phyloP scores from a whole-genome alignment of 2,329 filamentous ascomycete species.

The Elsinoe fawcettii region DNA sequence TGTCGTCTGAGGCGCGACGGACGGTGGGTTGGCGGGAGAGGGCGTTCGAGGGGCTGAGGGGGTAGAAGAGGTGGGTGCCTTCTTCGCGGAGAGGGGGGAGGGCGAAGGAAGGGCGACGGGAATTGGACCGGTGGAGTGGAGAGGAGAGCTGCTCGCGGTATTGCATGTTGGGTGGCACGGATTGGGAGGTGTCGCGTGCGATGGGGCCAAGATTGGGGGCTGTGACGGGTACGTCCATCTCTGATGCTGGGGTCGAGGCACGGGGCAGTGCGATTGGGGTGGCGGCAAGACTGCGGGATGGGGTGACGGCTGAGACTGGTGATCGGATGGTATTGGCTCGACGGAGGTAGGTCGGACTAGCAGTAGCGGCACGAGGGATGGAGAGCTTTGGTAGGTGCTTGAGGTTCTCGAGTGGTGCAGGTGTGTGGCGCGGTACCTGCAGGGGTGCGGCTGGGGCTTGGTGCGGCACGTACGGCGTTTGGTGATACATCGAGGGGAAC shows the following conservation, averaged over 20 bases:
- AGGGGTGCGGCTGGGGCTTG: constrained; percentile 28
- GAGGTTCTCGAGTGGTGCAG: constrained; percentile 44
- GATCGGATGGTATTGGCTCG: constrained; percentile 19
- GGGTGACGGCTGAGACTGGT: constrained; percentile 32
- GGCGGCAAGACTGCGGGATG: constrained; percentile 37
- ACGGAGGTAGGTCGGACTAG: constrained; percentile 30
- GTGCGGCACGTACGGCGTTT: constrained; percentile 23
- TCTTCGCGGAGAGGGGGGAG: constrained; percentile 58
- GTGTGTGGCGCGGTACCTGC: constrained; percentile 33
- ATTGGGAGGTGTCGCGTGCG: constrained; percentile 73
- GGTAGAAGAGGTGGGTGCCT: constrained; percentile 22
- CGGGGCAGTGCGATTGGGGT: constrained; percentile 59
- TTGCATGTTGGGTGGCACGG: constrained; percentile 88
- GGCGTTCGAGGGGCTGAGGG: constrained; percentile 17
- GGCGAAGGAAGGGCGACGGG: constrained; percentile 59
- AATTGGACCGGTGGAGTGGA: constrained; percentile 22
- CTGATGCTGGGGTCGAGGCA: constrained; percentile 67
- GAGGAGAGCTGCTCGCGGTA: constrained; percentile 47
- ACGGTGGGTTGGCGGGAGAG: constrained; percentile 19
- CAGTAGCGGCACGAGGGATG: constrained; percentile 42
- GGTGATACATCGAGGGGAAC: constrained; percentile 33
- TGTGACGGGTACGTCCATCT: constrained; percentile 80
- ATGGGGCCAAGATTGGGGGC: constrained; percentile 63
- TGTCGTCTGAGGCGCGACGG: constrained; percentile 16
- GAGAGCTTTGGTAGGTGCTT: constrained; percentile 49